Evolutionary conservation across 2,329 filamentous ascomycete species (phyloP), one percentile per base, ranked within the genome.

Genomic region (Lachnellula occidentalis): DNA sequence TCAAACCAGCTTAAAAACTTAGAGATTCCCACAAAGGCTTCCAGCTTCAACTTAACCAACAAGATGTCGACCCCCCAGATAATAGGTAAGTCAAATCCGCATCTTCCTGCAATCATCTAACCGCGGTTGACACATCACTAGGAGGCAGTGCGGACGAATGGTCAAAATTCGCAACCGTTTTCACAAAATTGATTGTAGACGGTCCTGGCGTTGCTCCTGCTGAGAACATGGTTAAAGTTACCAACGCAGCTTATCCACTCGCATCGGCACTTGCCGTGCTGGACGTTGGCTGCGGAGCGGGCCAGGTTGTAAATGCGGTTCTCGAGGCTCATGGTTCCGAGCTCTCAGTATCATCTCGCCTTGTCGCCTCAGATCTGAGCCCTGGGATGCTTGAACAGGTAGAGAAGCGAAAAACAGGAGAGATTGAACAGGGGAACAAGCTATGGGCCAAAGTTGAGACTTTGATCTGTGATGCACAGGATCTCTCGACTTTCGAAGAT

Each of bases 331-430:
- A 52, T n/a, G 50, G 50, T 12, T n/a, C 41, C 21, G 22, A 52
- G 22, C 39, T 52, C 12, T 42, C 50, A 9, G 14, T 12, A 9
- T 45, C 39, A 12, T 15, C 42, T 11, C 39, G 50, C 17, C 14
- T 52, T 12, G 22, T 52, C n/a, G 50, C 50, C 7, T 31, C 34
- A 7, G 50, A 52, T 17, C n/a, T 46, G 12, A 46, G 41, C 27
- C 41, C 50, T n/a, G 50, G 50, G 14, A 52, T 52, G 24, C 34
- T 52, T 12, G 50, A 52, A 17, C 31, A 52, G 41, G 27, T 52
- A 14, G 42, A 36, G 22, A 22, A 47, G 24, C 34, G 27, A 11
- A 46, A 52, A 17, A 41, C 1, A 8, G 15, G 43, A 12, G 41
- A 22, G 19, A 21, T 24, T 19, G 41, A 11, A 22, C 8, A 43